These are phyloP conservation scores for Kandelia obovata DNA, from an alignment of 345 rosid species.

Conservation along the genomic window DNA sequence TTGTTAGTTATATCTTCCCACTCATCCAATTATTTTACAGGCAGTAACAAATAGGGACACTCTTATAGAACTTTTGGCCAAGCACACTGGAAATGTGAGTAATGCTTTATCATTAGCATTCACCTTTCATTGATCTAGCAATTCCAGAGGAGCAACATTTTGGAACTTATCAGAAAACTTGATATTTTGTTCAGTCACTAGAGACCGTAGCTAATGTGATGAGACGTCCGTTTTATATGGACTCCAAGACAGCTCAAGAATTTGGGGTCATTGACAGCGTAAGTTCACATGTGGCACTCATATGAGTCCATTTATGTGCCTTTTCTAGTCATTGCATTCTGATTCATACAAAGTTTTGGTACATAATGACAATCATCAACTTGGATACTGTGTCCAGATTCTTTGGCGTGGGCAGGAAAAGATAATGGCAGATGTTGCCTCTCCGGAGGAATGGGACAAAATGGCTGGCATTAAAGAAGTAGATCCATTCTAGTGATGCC, in stretches of 20 bases:
- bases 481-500: slow-evolving; percentile 32
- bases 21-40: slow-evolving; percentile 38
- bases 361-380: not conserved
- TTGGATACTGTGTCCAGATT: slow-evolving; percentile 40
- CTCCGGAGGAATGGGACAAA: slow-evolving; percentile 74
- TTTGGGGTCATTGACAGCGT: slow-evolving; percentile 91
- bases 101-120: slow-evolving; percentile 6
- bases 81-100: slow-evolving; percentile 86
- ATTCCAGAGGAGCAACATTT: not conserved
- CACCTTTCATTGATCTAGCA: not conserved
- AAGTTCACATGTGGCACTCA: slow-evolving; percentile 2
- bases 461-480: slow-evolving; percentile 50
- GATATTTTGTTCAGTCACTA: slow-evolving; percentile 43
- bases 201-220: slow-evolving; percentile 65
- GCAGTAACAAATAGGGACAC: slow-evolving; percentile 60
- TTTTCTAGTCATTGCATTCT: not conserved
- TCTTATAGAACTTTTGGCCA: slow-evolving; percentile 67
- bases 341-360: not conserved
- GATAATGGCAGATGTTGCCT: slow-evolving; percentile 53
- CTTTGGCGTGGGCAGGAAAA: slow-evolving; percentile 79
- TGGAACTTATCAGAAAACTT: slow-evolving; percentile 15
- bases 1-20: not conserved
- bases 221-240: slow-evolving; percentile 72
- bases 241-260: slow-evolving; percentile 63
- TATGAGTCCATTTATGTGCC: no score